Evolutionary conservation across 371 early-diverging fungal genomes (phyloP).

Genomic region (Mucor piriformis): DNA sequence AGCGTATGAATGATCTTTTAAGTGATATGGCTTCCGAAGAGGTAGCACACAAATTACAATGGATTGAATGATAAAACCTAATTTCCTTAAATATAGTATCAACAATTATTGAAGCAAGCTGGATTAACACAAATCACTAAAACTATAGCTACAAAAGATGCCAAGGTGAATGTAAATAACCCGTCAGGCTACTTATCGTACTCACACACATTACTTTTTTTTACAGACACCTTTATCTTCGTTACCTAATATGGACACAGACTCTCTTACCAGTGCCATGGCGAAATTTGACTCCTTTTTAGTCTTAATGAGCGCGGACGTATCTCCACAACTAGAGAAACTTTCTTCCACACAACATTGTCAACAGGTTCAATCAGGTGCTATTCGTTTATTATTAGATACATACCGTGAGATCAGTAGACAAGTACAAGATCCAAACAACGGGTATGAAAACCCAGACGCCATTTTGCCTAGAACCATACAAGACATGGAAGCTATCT

Average conservation of each 20-base stretch:
- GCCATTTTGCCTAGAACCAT: conserved; percentile 68
- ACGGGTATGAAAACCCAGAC: conserved; percentile 68
- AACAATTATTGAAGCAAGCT: conserved; percentile 44
- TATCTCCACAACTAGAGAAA: conserved; percentile 52
- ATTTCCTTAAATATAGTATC: conserved; percentile 38
- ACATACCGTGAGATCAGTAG: conserved; percentile 63
- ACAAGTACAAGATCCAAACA: conserved; percentile 67
- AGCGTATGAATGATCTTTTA: conserved; percentile 33
- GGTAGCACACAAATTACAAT: conserved; percentile 25
- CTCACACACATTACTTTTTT: too few species aligned
- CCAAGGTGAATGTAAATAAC: conserved; percentile 31
- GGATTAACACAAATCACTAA: conserved; percentile 45
- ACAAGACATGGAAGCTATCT: conserved; percentile 77
- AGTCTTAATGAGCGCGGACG: conserved; percentile 49
- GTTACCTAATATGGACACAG: conserved; percentile 60
- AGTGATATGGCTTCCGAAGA: conserved; percentile 44
- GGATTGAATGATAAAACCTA: neutral
- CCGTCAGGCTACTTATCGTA: too few species aligned
- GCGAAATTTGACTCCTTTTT: conserved; percentile 72
- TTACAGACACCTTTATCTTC: conserved; percentile 63
- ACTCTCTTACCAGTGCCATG: conserved; percentile 56
- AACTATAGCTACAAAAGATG: conserved; percentile 35
- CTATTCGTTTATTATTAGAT: conserved; percentile 61
- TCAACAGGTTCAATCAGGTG: conserved; percentile 41
- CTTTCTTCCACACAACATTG: conserved; percentile 47